A percentile compares a stretch with the other conserved stretches of the same genome.
Evolutionary conservation across 2,329 filamentous ascomycete species (phyloP).

Genomic region (Lecanoromycetidae sp.): DNA sequence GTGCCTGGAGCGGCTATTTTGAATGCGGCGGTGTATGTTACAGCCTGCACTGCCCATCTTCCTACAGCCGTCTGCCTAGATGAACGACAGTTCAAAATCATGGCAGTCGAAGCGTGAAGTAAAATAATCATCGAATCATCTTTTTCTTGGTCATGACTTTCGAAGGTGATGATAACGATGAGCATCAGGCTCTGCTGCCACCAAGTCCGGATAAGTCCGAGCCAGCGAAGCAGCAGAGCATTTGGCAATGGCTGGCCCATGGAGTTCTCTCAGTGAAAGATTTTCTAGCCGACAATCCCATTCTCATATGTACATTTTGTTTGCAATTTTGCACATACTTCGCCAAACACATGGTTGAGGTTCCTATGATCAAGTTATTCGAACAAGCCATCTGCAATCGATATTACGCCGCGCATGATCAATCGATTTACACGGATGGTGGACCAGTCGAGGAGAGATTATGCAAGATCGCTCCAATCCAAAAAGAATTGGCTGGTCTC

Average conservation of each 20-base stretch:
- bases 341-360: slow-evolving; percentile 13
- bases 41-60: too few species aligned
- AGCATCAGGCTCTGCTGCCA: slow-evolving; percentile 1
- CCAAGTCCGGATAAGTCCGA: background rate
- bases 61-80: too few species aligned
- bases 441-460: background rate
- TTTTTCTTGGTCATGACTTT: too few species aligned
- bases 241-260: slow-evolving; percentile 4
- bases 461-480: slow-evolving; percentile 12
- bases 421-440: background rate
- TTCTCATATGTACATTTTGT: slow-evolving; percentile 12
- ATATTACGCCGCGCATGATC: slow-evolving; percentile 4
- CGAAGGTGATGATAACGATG: too few species aligned
- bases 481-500: slow-evolving; percentile 11
- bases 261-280: background rate
- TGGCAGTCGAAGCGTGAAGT: too few species aligned
- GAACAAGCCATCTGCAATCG: slow-evolving; percentile 13
- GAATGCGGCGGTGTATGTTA: too few species aligned
- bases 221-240: background rate
- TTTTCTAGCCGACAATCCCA: slow-evolving; percentile 1
- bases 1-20: too few species aligned
- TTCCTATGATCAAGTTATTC: slow-evolving; percentile 13
- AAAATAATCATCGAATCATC: too few species aligned
- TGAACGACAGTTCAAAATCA: too few species aligned
- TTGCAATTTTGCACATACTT: slow-evolving; percentile 14